Evolutionary conservation across 371 early-diverging fungal genomes (phyloP), one percentile per base, ranked within the genome.

Genomic region (Syncephalastrum racemosum): DNA sequence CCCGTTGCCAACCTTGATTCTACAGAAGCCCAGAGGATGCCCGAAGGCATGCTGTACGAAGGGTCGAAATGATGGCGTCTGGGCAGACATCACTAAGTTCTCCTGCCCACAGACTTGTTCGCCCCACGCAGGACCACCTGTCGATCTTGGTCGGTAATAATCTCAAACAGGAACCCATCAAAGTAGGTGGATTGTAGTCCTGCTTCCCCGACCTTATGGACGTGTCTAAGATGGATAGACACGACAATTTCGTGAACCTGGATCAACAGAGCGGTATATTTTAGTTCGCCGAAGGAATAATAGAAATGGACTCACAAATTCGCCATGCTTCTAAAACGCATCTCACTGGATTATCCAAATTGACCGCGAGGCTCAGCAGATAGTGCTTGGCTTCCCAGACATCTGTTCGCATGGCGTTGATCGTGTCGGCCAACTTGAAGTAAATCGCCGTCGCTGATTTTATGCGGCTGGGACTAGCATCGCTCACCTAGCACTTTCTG

Each of bases 361-460:
- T 58, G 0, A 58, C 63, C 54, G 52, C 57, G 44, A 63, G 50
- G 46, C 44, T 54, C 54, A 63, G 54, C 3, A 63, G 54, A 58
- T 58, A 50, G 50, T 58, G 58, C 54, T 62, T 62, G 63, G 46
- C 58, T 50, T 63, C 63, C 19, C 63, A 54, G 18, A 63, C 54
- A 13, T 54, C 54, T 54, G 58, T 63, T 13, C 55, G 53, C 41
- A 58, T 56, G 54, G 64, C 46, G 50, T 63, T 63, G 24, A 59
- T 59, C 52, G 31, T 59, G 39, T 63, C 39, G 25, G 53, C 59
- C 59, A 59, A 58, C 53, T 63, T 53, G 46, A 63, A 42, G 56
- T n/a, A 63, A 63, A 48, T 63, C 20, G 44, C 49, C 59, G 59
- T 63, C 64, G 59, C 15, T 63, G 39, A 58, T 63, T 49, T 63